phyloP scores from a whole-genome alignment of 2,329 filamentous ascomycete genomes.

The Huntiella bhutanensis region DNA sequence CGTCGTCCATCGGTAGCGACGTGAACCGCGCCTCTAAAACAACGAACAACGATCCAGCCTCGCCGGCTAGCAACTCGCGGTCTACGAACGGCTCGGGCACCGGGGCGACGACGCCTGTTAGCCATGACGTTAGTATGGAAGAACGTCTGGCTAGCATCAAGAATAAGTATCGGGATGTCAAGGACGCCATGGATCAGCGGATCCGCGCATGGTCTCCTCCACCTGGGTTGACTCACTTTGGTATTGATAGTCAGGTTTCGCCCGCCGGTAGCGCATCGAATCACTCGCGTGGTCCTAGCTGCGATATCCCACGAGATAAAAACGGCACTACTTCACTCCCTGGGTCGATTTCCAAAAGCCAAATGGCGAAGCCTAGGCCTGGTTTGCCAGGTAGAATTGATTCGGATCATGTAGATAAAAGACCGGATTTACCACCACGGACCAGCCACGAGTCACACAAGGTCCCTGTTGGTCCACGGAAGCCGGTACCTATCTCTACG shows the following conservation, averaged over 20 bases:
- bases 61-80: background rate
- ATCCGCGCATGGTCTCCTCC: slow-evolving; percentile 38
- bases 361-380: background rate
- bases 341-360: too few species aligned
- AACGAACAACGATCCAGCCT: slow-evolving; percentile 14
- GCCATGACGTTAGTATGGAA: slow-evolving; percentile 3
- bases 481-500: slow-evolving; percentile 2
- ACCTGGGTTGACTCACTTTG: slow-evolving; percentile 7
- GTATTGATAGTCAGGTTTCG: slow-evolving; percentile 1
- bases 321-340: slow-evolving; percentile 25
- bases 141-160: slow-evolving; percentile 37
- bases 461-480: slow-evolving; percentile 3
- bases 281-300: slow-evolving; percentile 15
- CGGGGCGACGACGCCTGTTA: slow-evolving; percentile 13
- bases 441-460: slow-evolving; percentile 4
- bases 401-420: background rate
- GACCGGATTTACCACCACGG: slow-evolving; percentile 5
- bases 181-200: slow-evolving; percentile 34
- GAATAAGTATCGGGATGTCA: slow-evolving; percentile 40
- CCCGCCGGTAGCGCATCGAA: slow-evolving; percentile 15
- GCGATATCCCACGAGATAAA: slow-evolving; percentile 22
- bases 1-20: slow-evolving; percentile 47
- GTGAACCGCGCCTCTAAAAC: slow-evolving; percentile 29
- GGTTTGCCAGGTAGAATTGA: too few species aligned
- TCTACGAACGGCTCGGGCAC: slow-evolving; percentile 31